Conservation (phyloP, 106 monocot genomes). For the Phalaenopsis equestris region DNA sequence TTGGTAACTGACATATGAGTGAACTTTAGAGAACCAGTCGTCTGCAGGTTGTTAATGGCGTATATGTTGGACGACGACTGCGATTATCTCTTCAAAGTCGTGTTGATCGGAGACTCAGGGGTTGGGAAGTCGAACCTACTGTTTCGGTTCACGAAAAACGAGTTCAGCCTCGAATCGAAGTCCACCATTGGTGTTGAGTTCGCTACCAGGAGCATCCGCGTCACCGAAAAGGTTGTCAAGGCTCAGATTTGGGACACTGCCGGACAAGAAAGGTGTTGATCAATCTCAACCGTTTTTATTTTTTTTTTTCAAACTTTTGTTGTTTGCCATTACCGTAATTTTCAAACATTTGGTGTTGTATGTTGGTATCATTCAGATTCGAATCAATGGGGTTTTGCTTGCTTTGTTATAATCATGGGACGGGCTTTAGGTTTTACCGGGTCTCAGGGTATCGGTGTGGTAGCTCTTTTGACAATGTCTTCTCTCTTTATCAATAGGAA, state of each 20-base stretch:
- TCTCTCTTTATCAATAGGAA: too few species aligned
- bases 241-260: constrained; percentile 97
- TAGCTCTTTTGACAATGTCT: too few species aligned
- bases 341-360: background rate
- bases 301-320: too few species aligned
- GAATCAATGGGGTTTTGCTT: too few species aligned
- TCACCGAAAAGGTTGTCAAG: constrained; percentile 76
- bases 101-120: constrained; percentile 43
- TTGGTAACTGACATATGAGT: background rate
- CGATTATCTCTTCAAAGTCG: constrained; percentile 45
- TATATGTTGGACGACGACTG: constrained; percentile 11
- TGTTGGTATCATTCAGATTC: background rate
- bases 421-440: too few species aligned
- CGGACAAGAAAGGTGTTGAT: constrained; percentile 64
- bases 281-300: too few species aligned
- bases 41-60: background rate
- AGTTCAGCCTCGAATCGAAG: constrained; percentile 82
- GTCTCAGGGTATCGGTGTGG: too few species aligned
- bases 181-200: constrained; percentile 78
- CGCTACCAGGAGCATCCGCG: constrained; percentile 50
- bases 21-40: background rate
- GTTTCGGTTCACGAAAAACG: constrained; percentile 58
- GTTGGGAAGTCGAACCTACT: constrained; percentile 48
- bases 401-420: too few species aligned
- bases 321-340: background rate